phyloP scores from a whole-genome alignment of 805 yeast species.

The Saccharomycopsis sp. region DNA sequence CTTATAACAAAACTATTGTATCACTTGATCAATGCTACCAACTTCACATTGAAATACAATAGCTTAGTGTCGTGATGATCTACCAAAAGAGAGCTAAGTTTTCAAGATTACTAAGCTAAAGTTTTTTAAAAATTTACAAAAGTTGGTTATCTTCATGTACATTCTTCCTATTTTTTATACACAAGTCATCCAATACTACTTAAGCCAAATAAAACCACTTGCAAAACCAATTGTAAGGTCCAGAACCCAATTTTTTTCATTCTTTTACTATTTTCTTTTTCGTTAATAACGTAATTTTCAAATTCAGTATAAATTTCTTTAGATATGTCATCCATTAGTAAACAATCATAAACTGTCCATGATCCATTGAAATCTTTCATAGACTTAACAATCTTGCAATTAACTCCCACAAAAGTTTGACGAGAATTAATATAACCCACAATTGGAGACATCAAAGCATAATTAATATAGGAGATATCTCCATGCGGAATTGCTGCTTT shows the following conservation, averaged over 20 bases:
- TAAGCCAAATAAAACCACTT: slow-evolving; percentile 63
- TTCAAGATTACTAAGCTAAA: too few species aligned
- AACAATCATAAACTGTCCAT: slow-evolving; percentile 91
- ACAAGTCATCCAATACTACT: slow-evolving; percentile 1
- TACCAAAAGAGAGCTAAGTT: too few species aligned
- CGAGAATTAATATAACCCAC: slow-evolving; percentile 90
- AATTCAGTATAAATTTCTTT: slow-evolving; percentile 86
- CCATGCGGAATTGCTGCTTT: slow-evolving; percentile 82
- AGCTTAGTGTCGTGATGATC: too few species aligned
- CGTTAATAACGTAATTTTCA: slow-evolving; percentile 81
- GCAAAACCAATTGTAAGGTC: slow-evolving; percentile 79
- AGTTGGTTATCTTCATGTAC: too few species aligned
- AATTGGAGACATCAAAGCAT: slow-evolving; percentile 87
- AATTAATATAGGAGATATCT: slow-evolving; percentile 86
- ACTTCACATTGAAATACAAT: too few species aligned
- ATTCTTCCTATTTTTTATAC: background rate
- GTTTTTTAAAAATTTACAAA: too few species aligned
- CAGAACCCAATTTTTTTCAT: slow-evolving; percentile 84
- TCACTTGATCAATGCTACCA: too few species aligned
- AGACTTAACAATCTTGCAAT: slow-evolving; percentile 70
- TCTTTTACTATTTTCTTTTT: slow-evolving; percentile 60
- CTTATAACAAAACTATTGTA: too few species aligned
- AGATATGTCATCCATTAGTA: slow-evolving; percentile 83
- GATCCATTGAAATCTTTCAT: slow-evolving; percentile 85
- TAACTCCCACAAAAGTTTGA: slow-evolving; percentile 80